These are phyloP conservation scores for Podospora conica DNA, from an alignment of 495 filamentous ascomycete species.

Conservation along the genomic window DNA sequence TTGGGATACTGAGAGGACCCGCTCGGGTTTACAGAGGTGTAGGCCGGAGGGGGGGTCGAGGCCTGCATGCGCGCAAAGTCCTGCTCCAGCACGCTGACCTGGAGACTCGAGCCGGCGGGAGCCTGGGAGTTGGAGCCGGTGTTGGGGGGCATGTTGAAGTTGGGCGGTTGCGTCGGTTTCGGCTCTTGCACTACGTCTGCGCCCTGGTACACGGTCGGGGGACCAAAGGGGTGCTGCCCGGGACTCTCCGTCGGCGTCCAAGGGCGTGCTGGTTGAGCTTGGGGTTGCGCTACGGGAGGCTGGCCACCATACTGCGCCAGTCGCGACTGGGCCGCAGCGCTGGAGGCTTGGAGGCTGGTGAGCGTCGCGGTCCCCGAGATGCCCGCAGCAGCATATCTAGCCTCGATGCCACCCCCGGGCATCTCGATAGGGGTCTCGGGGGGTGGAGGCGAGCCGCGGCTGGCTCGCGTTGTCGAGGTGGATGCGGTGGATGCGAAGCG, in stretches of 20 bases:
- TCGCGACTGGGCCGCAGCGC: slow-evolving; percentile 72
- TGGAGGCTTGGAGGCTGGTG: slow-evolving; percentile 71
- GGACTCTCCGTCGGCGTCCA: slow-evolving; percentile 97
- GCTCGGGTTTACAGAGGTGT: slow-evolving; percentile 66
- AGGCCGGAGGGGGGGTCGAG: slow-evolving; percentile 85
- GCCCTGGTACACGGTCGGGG: slow-evolving; percentile 90
- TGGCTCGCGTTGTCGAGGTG: slow-evolving; percentile 85
- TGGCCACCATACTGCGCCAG: slow-evolving; percentile 61
- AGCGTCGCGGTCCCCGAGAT: slow-evolving; percentile 80
- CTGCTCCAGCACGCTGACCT: slow-evolving; percentile 66
- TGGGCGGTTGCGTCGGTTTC: slow-evolving; percentile 25
- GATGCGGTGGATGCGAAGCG: slow-evolving; percentile 83
- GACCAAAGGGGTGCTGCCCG: slow-evolving; percentile 81
- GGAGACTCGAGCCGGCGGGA: slow-evolving; percentile 26
- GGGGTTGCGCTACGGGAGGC: slow-evolving; percentile 30
- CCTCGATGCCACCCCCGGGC: slow-evolving; percentile 75
- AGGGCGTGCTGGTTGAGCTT: slow-evolving; percentile 54
- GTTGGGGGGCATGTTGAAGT: slow-evolving; percentile 28
- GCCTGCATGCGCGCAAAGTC: slow-evolving; percentile 86
- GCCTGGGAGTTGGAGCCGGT: slow-evolving; percentile 23
- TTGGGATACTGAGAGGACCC: slow-evolving; percentile 56
- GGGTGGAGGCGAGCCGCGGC: slow-evolving; percentile 87
- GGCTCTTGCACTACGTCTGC: slow-evolving; percentile 46
- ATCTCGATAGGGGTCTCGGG: slow-evolving; percentile 87
- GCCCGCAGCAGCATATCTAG: slow-evolving; percentile 80